A percentile compares a stretch with the other conserved stretches of the same genome.
Evolutionary conservation across 805 yeast species (phyloP).

Genomic region (Saccharomycopsis microspora): DNA sequence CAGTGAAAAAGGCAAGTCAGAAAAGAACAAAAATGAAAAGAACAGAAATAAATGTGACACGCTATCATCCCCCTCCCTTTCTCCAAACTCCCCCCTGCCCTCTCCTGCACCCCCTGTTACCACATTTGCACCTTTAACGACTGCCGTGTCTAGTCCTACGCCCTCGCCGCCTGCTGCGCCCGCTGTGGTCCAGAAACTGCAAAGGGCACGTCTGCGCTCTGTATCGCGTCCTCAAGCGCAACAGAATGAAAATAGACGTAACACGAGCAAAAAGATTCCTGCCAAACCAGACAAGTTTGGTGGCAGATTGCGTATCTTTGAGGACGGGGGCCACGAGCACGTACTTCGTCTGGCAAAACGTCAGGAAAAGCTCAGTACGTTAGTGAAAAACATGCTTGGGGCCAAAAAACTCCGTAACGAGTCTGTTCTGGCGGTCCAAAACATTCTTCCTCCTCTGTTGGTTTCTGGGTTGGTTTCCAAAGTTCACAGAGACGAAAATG

Average conservation of each 20-base stretch:
- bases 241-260: neutral
- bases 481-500: constrained; percentile 26
- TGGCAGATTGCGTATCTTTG: constrained; percentile 40
- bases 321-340: constrained; percentile 75
- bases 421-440: constrained; percentile 67
- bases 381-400: constrained; percentile 69
- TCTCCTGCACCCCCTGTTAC: neutral
- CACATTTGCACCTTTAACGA: neutral
- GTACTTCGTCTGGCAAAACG: constrained; percentile 63
- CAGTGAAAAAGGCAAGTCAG: neutral
- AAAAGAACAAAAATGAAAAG: too few relatives aligned
- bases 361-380: constrained; percentile 63
- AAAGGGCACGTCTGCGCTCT: constrained; percentile 2
- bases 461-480: constrained; percentile 58
- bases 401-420: constrained; percentile 60
- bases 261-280: too few relatives aligned
- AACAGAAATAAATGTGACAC: neutral
- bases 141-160: neutral
- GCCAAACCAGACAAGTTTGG: constrained; percentile 1
- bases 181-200: neutral
- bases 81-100: neutral
- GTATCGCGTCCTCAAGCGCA: neutral
- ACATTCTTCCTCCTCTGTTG: constrained; percentile 61
- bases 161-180: too few relatives aligned
- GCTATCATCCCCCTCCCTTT: neutral